phyloP scores from a whole-genome alignment of 2,329 filamentous ascomycete species.

The Trichoderma sp. region DNA sequence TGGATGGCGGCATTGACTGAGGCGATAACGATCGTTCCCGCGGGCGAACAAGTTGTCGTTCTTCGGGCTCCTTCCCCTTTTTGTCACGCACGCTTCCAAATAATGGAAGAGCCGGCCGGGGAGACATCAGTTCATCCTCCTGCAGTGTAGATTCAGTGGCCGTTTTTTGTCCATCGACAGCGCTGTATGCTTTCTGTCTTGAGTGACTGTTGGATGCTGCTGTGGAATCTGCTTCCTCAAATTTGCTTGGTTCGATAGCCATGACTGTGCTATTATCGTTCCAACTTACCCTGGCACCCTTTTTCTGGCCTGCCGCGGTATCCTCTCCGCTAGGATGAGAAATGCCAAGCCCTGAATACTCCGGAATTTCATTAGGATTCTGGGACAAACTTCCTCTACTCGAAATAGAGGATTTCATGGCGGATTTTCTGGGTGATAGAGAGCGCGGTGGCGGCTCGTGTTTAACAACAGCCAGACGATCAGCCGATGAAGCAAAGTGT shows the following conservation, averaged over 20 bases:
- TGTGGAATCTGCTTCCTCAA: slow-evolving; percentile 43
- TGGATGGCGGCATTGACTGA: neutral
- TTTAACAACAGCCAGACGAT: slow-evolving; percentile 56
- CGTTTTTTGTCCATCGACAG: slow-evolving; percentile 48
- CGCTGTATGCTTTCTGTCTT: slow-evolving; percentile 54
- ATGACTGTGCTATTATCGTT: slow-evolving; percentile 64
- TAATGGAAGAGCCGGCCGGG: slow-evolving; percentile 70
- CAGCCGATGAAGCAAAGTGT: slow-evolving; percentile 63
- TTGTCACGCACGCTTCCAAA: slow-evolving; percentile 74
- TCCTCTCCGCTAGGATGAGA: slow-evolving; percentile 42
- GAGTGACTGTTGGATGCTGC: slow-evolving; percentile 40
- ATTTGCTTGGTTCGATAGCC: slow-evolving; percentile 47
- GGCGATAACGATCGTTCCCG: slow-evolving; percentile 13
- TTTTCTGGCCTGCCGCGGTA: slow-evolving; percentile 53
- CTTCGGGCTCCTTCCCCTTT: slow-evolving; percentile 55
- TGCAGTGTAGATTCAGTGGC: slow-evolving; percentile 51
- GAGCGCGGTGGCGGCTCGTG: slow-evolving; percentile 72
- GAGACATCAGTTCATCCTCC: slow-evolving; percentile 72
- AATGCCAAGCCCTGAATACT: slow-evolving; percentile 40
- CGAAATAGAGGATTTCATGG: slow-evolving; percentile 65
- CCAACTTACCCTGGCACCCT: slow-evolving; percentile 75
- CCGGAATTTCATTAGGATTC: slow-evolving; percentile 51
- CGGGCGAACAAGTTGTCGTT: slow-evolving; percentile 61
- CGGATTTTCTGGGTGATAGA: slow-evolving; percentile 75
- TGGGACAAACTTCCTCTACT: slow-evolving; percentile 50